Evolutionary conservation across 306 rosid species (phyloP), one percentile per base, ranked within the genome.

Genomic region (Malus sieversii): DNA sequence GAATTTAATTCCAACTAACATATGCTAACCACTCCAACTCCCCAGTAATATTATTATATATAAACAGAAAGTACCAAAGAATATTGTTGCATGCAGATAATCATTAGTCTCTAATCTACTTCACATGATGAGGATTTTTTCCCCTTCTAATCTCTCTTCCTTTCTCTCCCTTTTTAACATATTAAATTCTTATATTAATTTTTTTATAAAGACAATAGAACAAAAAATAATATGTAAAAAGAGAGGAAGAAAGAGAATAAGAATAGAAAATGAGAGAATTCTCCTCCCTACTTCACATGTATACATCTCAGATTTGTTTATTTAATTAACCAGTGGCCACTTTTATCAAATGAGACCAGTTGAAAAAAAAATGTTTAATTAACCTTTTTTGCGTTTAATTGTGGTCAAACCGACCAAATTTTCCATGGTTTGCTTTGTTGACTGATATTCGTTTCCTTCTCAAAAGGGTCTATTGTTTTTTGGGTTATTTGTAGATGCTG

Each of bases 1-100:
- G 55, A 69, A 53, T 75, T 81, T 25, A 78, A 77, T 76, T 79
- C 64, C 82, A 68, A 68, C 79, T 8, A 60, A 60, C 68, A 23
- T 52, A 72, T 59, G 18, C 77, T 62, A 72, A 85, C 85, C 68
- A 85, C 83, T 68, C 79, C 84, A 82, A 85, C 80, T 62, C 64
- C 60, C 63, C 42, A 38, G 42, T 42, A 19, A 67, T 38, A 63
- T 30, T 42, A 38, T 38, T 35, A 19, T 72, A 38, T 35, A 22
- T 15, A 6, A n/a, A 44, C 64, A 30, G 64, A 35, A 69, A 69
- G 13, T 5, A 44, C 40, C 59, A 62, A 69, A 70, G 44, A 19
- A 66, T 40, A 16, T 68, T 20, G 38, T 79, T 79, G 72, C 66
- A 27, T 61, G 66, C 20, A 27, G 13, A 61, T 4, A n/a, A 57